Evolutionary conservation across 2,329 filamentous ascomycete genomes (phyloP), one percentile per base, ranked within the genome.

Genomic region (Talaromyces piceae): DNA sequence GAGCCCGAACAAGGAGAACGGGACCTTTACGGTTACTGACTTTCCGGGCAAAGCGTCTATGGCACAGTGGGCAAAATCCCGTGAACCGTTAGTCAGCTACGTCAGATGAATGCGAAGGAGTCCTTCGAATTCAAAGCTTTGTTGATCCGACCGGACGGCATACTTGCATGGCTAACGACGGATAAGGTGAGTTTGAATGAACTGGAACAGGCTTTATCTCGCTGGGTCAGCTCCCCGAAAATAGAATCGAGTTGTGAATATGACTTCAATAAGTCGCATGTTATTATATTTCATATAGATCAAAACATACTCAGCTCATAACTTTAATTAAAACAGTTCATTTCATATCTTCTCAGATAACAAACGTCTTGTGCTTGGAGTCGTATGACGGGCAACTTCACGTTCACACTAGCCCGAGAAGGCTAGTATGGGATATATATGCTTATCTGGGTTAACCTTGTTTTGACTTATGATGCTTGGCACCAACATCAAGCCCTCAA

Each of bases 151-250:
- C 64, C 64, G 5, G 66, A 68, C 56, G 67, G 65, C 0, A 45
- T 64, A 49, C 61, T 66, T 39, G 64, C 63, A n/a, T 68, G 64
- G 66, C 59, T 58, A 76, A 5, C 80, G 76, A 77, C 80, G 80
- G 59, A 67, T 80, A 44, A 49, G 11, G 31, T 23, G 6, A 43
- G 49, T 23, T n/a, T 43, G 8, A 41, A 53, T 4, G 46, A 41
- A 23, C 28, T 44, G 27, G 31, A 41, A 28, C 23, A 31, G 45
- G 41, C 28, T 5, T 9, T 53, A 26, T 43, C 48, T 26, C 41
- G 30, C 20, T 53, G 51, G 51, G 20, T 43, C 20, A 43, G 11
- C 11, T 43, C 13, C 23, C 33, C 20, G 16, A 8, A 20, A 18
- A n/a, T 18, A 18, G 33, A 37, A 18, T 18, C 16, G 4, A 16